Percentiles rank a stretch among this genome's conserved stretches.
These are phyloP conservation scores for Nakazawaea populi DNA, from an alignment of 805 yeast species.

Conservation along the genomic window DNA sequence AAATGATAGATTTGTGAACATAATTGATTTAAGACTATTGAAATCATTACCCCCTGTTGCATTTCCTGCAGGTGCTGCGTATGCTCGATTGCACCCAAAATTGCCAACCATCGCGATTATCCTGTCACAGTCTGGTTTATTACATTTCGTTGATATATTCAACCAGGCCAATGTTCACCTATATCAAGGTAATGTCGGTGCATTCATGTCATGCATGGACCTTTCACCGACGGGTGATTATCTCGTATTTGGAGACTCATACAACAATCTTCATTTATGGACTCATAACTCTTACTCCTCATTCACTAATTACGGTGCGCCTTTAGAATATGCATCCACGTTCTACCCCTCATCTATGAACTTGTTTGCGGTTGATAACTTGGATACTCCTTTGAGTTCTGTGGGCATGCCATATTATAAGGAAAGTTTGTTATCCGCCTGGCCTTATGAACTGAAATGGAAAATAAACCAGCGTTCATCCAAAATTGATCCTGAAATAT, in stretches of 20 bases:
- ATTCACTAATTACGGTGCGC: conserved; percentile 31
- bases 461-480: conserved; percentile 53
- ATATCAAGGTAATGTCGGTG: conserved; percentile 57
- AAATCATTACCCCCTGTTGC: conserved; percentile 73
- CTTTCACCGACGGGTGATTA: conserved; percentile 72
- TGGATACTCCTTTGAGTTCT: conserved; percentile 52
- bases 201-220: conserved; percentile 44
- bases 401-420: conserved; percentile 87
- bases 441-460: conserved; percentile 63
- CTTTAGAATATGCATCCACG: conserved; percentile 53
- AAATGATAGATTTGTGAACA: conserved; percentile 77
- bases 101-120: conserved; percentile 71
- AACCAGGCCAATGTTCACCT: conserved; percentile 66
- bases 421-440: conserved; percentile 70
- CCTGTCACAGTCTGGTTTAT: conserved; percentile 71
- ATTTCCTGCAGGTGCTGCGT: conserved; percentile 85
- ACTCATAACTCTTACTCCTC: conserved; percentile 39
- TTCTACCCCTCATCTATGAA: conserved; percentile 21
- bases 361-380: conserved; percentile 33
- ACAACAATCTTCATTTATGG: conserved; percentile 65
- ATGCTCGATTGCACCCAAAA: conserved; percentile 80
- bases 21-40: conserved; percentile 73
- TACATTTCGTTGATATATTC: conserved; percentile 78
- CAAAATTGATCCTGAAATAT: conserved; percentile 42
- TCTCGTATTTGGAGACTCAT: conserved; percentile 61